These are phyloP conservation scores for Barnettozyma sucrosica DNA, from an alignment of 805 yeast species.

Conservation along the genomic window DNA sequence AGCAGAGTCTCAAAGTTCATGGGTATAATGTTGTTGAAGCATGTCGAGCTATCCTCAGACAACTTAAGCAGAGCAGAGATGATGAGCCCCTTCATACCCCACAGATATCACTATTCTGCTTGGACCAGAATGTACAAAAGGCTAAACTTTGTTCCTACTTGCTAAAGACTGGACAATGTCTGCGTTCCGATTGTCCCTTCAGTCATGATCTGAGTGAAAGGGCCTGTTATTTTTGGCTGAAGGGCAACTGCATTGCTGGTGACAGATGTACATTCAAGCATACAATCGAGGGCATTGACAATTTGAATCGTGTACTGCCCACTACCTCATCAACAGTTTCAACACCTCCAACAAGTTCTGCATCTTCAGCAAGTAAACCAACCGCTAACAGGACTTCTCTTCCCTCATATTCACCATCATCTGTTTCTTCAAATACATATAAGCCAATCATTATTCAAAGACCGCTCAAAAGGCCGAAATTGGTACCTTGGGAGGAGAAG, in stretches of 20 bases:
- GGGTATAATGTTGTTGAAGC: conserved; percentile 32
- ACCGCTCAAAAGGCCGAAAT: conserved; percentile 20
- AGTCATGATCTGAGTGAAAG: conserved; percentile 39
- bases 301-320: background rate
- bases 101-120: conserved; percentile 6
- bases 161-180: conserved; percentile 36
- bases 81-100: background rate
- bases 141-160: conserved; percentile 34
- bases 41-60: conserved; percentile 16
- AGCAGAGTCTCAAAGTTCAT: conserved; percentile 30
- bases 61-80: conserved; percentile 14
- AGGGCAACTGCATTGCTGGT: conserved; percentile 39
- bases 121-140: conserved; percentile 7
- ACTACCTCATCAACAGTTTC: conserved; percentile 1
- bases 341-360: conserved; percentile 2
- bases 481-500: conserved; percentile 23
- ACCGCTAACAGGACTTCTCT: conserved; percentile 1
- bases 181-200: conserved; percentile 40
- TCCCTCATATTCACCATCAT: conserved; percentile 3
- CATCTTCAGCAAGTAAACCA: conserved; percentile 5
- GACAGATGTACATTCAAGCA: conserved; percentile 37
- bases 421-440: background rate
- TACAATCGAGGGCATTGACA: conserved; percentile 10
- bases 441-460: conserved; percentile 11
- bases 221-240: conserved; percentile 42